Evolutionary conservation across 2,329 filamentous ascomycete genomes (phyloP), one percentile per base, ranked within the genome.

Genomic region (Thielaviopsis musarum): DNA sequence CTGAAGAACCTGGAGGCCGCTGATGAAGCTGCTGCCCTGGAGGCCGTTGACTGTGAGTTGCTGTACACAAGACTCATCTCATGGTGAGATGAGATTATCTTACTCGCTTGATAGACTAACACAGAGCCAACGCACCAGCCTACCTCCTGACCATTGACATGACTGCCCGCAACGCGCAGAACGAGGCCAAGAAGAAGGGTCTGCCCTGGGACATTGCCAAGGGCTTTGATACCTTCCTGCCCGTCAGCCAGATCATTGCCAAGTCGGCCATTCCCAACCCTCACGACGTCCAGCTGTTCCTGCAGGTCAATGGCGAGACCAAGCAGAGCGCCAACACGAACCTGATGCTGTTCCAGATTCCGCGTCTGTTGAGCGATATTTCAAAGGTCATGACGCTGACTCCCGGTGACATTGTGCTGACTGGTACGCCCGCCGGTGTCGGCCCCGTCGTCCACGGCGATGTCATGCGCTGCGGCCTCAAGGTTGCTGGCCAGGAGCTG

Each of bases 191-290:
- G 81, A 89, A 87, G 74, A 95, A 93, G 77, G 90, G 93, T 41
- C 83, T 97, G 17, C 93, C 93, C 7, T 98, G 93, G 93, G 83
- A 84, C 67, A 96, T 96, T 65, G 86, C 88, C 65, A 98, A 98
- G 76, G 93, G 93, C 54, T 98, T 97, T 70, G 93, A 98, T 71
- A 97, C 93, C 2, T 98, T 98, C 76, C 78, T 95, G 57, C 93
- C 93, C 61, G 80, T 98, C 68, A 88, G 85, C 70, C 76, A 85
- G 64, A 77, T 88, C 59, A 94, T 98, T 66, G 76, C 83, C 65
- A 95, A 94, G 75, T 77, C 80, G 41, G 77, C 79, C 64, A 89
- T 98, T 65, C 80, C 85, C 13, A 83, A 97, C 72, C 93, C 93
- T 34, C 91, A 97, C 70, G 82, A 91, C 67, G 84, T 88, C 19